phyloP scores from a whole-genome alignment of 2,329 filamentous ascomycete genomes.

The Exophiala alcalophila region DNA sequence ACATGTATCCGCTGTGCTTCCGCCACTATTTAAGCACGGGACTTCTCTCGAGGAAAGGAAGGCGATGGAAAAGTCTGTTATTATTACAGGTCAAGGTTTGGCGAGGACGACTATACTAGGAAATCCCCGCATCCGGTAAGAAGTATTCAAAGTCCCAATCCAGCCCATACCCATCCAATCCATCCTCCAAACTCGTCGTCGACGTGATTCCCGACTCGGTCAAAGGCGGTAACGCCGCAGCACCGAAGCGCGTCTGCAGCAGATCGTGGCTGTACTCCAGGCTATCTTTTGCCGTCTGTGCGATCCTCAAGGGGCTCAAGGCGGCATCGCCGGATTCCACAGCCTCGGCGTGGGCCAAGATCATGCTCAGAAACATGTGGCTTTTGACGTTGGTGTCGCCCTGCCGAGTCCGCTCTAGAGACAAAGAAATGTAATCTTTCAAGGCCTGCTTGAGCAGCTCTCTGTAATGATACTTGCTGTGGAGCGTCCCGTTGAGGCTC shows the following conservation, averaged over 20 bases:
- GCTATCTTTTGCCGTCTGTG: conserved; percentile 28
- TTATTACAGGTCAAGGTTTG: too few relatives aligned
- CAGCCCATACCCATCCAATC: neutral
- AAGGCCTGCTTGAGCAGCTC: conserved; percentile 28
- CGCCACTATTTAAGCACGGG: too few relatives aligned
- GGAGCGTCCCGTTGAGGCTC: conserved; percentile 13
- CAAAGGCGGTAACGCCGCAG: neutral
- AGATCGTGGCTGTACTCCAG: conserved; percentile 23
- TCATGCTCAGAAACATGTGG: conserved; percentile 34
- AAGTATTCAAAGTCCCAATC: conserved; percentile 6
- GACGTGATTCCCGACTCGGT: neutral
- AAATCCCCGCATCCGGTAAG: conserved; percentile 2
- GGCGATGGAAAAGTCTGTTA: too few relatives aligned
- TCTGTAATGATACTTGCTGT: conserved; percentile 11
- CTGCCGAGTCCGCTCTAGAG: conserved; percentile 30
- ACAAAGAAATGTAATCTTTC: conserved; percentile 26
- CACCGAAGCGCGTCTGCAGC: neutral
- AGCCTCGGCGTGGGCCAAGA: conserved; percentile 30
- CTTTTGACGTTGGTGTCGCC: conserved; percentile 37
- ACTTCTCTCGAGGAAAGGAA: too few relatives aligned
- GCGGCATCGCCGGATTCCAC: neutral
- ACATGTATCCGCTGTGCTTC: too few relatives aligned
- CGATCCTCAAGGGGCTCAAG: conserved; percentile 43
- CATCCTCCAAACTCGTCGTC: conserved; percentile 2
- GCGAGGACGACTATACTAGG: too few relatives aligned